Evolutionary conservation across 2,329 filamentous ascomycete species (phyloP).

Genomic region (Aspergillus persii): DNA sequence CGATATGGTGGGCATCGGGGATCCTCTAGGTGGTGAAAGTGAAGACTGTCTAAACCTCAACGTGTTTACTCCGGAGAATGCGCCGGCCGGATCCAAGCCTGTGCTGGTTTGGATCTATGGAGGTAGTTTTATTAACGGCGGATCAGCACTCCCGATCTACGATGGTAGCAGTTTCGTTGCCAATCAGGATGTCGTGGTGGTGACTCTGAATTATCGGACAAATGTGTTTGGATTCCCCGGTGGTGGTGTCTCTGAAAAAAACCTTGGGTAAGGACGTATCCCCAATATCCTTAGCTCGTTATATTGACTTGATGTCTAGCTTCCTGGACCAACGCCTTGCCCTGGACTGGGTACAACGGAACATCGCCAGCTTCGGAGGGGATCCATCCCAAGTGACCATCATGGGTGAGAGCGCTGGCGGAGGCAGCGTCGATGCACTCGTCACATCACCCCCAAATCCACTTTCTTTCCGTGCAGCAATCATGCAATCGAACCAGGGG

Average conservation of each 20-base stretch:
- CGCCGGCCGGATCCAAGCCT: constrained; percentile 10
- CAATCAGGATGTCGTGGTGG: constrained; percentile 31
- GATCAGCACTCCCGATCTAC: constrained; percentile 18
- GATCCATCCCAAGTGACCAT: constrained; percentile 26
- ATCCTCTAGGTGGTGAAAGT: constrained; percentile 19
- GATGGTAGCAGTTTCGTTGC: constrained; percentile 30
- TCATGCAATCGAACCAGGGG: constrained; percentile 20
- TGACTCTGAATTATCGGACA: constrained; percentile 31
- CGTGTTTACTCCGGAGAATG: constrained; percentile 23
- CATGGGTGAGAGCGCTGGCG: constrained; percentile 28
- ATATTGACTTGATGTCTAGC: background rate
- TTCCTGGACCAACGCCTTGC: constrained; percentile 20
- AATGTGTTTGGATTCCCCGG: constrained; percentile 44
- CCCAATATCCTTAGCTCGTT: background rate
- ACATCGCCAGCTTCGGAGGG: constrained; percentile 31
- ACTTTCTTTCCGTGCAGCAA: constrained; percentile 27
- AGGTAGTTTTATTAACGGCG: constrained; percentile 23
- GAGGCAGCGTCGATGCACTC: constrained; percentile 16
- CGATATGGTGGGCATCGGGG: background rate
- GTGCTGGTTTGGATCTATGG: constrained; percentile 34
- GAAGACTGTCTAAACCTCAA: constrained; percentile 37
- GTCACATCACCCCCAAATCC: constrained; percentile 19
- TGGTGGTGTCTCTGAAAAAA: constrained; percentile 31
- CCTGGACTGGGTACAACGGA: constrained; percentile 26
- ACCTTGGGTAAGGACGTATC: constrained; percentile 11